Conservation (phyloP, 2,329 filamentous ascomycete species). For the Sclerotinia trifoliorum region DNA sequence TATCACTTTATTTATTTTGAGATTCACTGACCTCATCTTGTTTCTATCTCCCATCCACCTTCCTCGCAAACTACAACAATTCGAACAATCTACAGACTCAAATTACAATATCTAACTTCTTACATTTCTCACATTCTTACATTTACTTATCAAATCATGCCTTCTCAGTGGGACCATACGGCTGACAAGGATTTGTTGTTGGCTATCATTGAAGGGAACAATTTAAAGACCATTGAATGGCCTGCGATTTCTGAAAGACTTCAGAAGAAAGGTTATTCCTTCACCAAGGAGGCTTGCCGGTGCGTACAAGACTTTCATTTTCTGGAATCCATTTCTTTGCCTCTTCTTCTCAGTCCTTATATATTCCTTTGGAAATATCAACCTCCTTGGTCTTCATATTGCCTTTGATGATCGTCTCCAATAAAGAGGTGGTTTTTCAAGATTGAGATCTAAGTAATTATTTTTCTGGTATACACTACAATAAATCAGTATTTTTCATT, state of each 20-base stretch:
- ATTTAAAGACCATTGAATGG: slow-evolving; percentile 34
- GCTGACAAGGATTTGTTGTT: slow-evolving; percentile 38
- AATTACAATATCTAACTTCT: not conserved
- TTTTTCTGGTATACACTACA: not conserved
- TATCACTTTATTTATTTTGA: not conserved
- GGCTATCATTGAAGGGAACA: slow-evolving; percentile 35
- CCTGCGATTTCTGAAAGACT: slow-evolving; percentile 29
- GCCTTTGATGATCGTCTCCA: not conserved
- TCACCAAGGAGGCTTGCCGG: slow-evolving; percentile 38
- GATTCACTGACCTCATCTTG: slow-evolving; percentile 9
- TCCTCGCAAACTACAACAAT: not conserved
- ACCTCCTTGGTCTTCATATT: not conserved
- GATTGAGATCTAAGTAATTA: not conserved
- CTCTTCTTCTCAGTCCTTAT: not conserved
- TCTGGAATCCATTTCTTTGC: not conserved
- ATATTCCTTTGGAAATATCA: not conserved
- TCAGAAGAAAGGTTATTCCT: slow-evolving; percentile 31
- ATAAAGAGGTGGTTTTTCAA: not conserved
- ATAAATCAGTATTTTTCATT: no score
- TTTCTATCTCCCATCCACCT: not conserved
- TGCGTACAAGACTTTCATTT: slow-evolving; percentile 26
- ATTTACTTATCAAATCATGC: not conserved
- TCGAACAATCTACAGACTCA: not conserved
- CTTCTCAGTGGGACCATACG: slow-evolving; percentile 32
- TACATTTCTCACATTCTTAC: not conserved